Conservation (phyloP, 257 asterid genomes). For the Leonotis leonurus region DNA sequence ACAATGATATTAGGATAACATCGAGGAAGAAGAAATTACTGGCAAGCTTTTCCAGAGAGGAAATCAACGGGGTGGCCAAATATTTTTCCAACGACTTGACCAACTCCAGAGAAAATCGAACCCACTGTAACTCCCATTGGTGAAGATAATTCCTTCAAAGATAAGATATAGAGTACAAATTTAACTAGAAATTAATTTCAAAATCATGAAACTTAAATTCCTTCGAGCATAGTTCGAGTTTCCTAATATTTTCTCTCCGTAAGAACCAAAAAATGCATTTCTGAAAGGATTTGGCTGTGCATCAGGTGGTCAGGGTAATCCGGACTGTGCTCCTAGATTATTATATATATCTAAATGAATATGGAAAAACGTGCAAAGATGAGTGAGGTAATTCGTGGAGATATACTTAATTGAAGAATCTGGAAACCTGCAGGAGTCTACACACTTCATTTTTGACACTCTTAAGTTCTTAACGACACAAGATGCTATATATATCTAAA, state of each 20-base stretch:
- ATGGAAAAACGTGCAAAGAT: conserved; percentile 14
- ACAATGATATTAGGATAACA: too few species aligned
- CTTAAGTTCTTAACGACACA: neutral
- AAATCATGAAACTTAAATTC: conserved; percentile 31
- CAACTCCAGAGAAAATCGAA: conserved; percentile 42
- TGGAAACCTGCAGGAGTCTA: neutral
- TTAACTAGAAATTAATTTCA: too few species aligned
- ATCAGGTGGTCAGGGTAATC: too few species aligned
- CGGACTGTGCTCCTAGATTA: conserved; percentile 36
- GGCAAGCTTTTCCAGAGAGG: conserved; percentile 63
- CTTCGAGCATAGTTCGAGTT: conserved; percentile 55
- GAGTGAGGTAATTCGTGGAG: neutral
- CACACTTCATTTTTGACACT: neutral
- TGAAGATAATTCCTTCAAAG: too few species aligned
- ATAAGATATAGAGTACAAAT: too few species aligned
- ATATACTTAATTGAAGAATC: neutral
- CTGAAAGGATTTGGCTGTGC: too few species aligned
- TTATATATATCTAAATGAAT: conserved; percentile 31
- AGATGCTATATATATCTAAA: neutral
- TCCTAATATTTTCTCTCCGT: conserved; percentile 46
- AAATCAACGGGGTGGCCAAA: conserved; percentile 80
- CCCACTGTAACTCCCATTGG: conserved; percentile 58
- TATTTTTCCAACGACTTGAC: conserved; percentile 36
- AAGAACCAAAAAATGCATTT: conserved; percentile 36
- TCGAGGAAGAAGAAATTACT: conserved; percentile 24